Conservation (phyloP, 2,329 filamentous ascomycete species). For the Herpotrichia juniperi region DNA sequence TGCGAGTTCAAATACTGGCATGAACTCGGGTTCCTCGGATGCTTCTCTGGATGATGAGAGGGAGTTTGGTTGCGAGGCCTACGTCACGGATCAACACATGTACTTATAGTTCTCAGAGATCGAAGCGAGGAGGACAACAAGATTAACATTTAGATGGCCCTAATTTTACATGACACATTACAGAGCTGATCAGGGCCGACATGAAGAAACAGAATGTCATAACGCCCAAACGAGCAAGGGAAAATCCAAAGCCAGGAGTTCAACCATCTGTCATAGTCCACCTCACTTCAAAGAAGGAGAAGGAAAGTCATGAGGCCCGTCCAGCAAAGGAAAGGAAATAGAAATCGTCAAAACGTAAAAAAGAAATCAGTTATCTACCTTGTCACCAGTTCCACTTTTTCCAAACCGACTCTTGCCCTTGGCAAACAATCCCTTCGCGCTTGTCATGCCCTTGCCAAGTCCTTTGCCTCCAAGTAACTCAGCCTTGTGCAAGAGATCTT, state of each 20-base stretch:
- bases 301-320: slow-evolving; percentile 13
- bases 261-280: slow-evolving; percentile 21
- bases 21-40: slow-evolving; percentile 37
- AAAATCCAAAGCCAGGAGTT: slow-evolving; percentile 14
- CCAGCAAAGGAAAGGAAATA: slow-evolving; percentile 18
- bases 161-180: slow-evolving; percentile 24
- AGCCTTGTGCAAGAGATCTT: slow-evolving; percentile 85
- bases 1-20: too few relatives aligned
- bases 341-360: slow-evolving; percentile 15
- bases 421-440: slow-evolving; percentile 87
- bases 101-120: slow-evolving; percentile 17
- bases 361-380: slow-evolving; percentile 80
- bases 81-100: slow-evolving; percentile 44
- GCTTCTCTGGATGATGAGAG: slow-evolving; percentile 35
- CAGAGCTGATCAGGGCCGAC: slow-evolving; percentile 25
- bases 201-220: slow-evolving; percentile 21
- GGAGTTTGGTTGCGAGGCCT: slow-evolving; percentile 35
- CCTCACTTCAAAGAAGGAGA: slow-evolving; percentile 4
- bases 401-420: slow-evolving; percentile 87
- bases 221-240: slow-evolving; percentile 23
- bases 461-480: slow-evolving; percentile 69
- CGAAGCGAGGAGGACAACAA: slow-evolving; percentile 13
- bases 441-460: slow-evolving; percentile 70
- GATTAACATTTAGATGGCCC: slow-evolving; percentile 35
- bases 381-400: slow-evolving; percentile 69